phyloP scores from a whole-genome alignment of 352 stramenopile genomes.

The Globisporangium emineosum region DNA sequence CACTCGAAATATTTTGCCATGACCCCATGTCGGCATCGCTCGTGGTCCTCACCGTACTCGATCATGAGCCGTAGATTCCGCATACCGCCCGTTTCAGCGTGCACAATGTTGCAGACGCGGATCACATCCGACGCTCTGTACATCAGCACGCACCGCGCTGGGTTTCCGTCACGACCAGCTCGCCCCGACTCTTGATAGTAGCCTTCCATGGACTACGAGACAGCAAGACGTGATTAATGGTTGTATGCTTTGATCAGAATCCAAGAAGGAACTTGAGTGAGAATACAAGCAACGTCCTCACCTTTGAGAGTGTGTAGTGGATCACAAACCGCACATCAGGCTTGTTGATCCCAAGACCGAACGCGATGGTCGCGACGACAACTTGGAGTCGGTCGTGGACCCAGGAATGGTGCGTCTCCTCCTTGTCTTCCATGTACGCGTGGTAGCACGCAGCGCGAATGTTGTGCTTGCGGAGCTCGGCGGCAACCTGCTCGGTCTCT shows the following conservation, averaged over 20 bases:
- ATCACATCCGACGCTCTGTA: conserved; percentile 78
- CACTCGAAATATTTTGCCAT: conserved; percentile 63
- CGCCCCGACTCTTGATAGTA: conserved; percentile 98
- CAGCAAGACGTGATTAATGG: neutral
- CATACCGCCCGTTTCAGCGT: conserved; percentile 58
- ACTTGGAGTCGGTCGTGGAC: conserved; percentile 67
- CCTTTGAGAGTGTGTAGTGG: conserved; percentile 84
- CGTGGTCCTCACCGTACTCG: conserved; percentile 47
- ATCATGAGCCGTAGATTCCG: conserved; percentile 65
- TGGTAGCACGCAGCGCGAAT: conserved; percentile 90
- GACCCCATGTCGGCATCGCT: conserved; percentile 35
- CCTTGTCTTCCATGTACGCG: conserved; percentile 66
- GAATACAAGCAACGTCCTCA: conserved; percentile 10
- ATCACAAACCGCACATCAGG: conserved; percentile 91
- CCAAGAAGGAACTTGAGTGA: neutral
- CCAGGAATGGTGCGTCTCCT: conserved; percentile 64
- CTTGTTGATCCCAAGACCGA: conserved; percentile 95
- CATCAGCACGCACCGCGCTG: conserved; percentile 85
- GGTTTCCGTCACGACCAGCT: conserved; percentile 92
- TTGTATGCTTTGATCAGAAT: neutral
- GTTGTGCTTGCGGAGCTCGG: conserved; percentile 60
- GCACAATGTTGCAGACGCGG: conserved; percentile 65
- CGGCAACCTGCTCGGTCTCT: conserved; percentile 88
- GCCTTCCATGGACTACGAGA: conserved; percentile 86
- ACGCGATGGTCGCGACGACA: conserved; percentile 92